Evolutionary conservation across 768 basidiomycete genomes (phyloP), one percentile per base, ranked within the genome.

Genomic region (Sporobolomyces pararoseus): DNA sequence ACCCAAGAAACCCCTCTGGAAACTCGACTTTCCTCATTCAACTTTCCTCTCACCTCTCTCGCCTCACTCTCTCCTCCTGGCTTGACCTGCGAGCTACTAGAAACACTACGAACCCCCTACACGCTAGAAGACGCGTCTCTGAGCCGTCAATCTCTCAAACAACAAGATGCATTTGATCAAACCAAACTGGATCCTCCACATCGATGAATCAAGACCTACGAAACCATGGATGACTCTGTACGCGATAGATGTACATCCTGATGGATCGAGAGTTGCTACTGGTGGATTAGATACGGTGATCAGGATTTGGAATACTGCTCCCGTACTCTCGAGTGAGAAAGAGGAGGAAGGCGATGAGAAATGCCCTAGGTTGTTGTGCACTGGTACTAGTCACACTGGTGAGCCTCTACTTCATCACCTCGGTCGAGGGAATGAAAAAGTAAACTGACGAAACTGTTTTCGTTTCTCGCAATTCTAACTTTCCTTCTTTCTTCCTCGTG

Each of bases 271-370:
- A 19, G 88, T 99, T 73, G 96, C 96, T 23, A 99, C 96, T 0
- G 96, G 94, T 35, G 93, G 94, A 4, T 84, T 99, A 21, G 95
- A 99, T 79, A 89, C 90, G 46, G 94, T 94, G 82, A 87, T 99
- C 70, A 88, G 92, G 55, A 91, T 99, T 80, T 99, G 95, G 95
- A 90, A 90, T 70, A 98, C 96, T 0, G 88, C 90, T 71, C 94
- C 96, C 0, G 95, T 97, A 73, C 82, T 98, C 23, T 87, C 87
- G 71, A 81, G 84, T 19, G 84, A 85, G 29, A 75, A 51, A 83
- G 89, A 34, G 86, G 89, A 34, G 86, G 80, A 71, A 85, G 87
- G 54, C 84, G 87, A 67, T 83, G 85, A 39, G 9, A 51, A 65
- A 87, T 89, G 79, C 32, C 92, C 91, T 19, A 95, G 93, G 78